A percentile compares a stretch with the other conserved stretches of the same genome.
Evolutionary conservation across 2,329 filamentous ascomycete genomes (phyloP).

Genomic region (Xylariaceae sp.): DNA sequence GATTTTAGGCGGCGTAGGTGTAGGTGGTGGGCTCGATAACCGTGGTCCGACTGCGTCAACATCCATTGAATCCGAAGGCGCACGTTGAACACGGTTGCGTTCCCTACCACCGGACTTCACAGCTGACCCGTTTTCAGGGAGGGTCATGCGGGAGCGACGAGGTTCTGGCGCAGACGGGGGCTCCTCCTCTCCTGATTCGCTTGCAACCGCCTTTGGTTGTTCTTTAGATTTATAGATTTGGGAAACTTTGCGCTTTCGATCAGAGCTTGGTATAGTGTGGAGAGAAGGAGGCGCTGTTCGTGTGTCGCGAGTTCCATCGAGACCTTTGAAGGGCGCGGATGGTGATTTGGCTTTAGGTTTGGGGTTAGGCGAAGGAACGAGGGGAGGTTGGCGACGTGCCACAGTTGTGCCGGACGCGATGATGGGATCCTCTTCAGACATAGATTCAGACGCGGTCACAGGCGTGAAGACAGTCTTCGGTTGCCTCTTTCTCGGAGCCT

Average conservation of each 20-base stretch:
- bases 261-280: slow-evolving; percentile 25
- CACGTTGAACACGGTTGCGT: slow-evolving; percentile 24
- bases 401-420: slow-evolving; percentile 31
- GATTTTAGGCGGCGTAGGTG: slow-evolving; percentile 34
- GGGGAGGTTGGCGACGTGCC: slow-evolving; percentile 29
- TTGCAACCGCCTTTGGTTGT: slow-evolving; percentile 26
- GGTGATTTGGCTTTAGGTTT: slow-evolving; percentile 28
- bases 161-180: slow-evolving; percentile 26
- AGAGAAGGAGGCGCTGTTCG: slow-evolving; percentile 19
- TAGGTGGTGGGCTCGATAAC: slow-evolving; percentile 42
- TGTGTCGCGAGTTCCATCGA: slow-evolving; percentile 19
- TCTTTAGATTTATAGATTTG: slow-evolving; percentile 38
- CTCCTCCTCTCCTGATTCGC: slow-evolving; percentile 25
- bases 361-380: slow-evolving; percentile 31
- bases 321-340: slow-evolving; percentile 19
- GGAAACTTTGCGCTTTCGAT: slow-evolving; percentile 42
- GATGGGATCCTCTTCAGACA: slow-evolving; percentile 40
- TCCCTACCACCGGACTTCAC: slow-evolving; percentile 19
- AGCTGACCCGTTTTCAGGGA: slow-evolving; percentile 19
- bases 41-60: slow-evolving; percentile 30
- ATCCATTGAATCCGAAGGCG: slow-evolving; percentile 34
- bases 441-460: slow-evolving; percentile 35
- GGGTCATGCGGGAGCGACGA: slow-evolving; percentile 35
- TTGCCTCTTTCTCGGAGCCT: slow-evolving; percentile 35
- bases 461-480: slow-evolving; percentile 36